A percentile compares a stretch with the other conserved stretches of the same genome.
Conservation (phyloP, 768 basidiomycete genomes). For the Hydnum rufescens region DNA sequence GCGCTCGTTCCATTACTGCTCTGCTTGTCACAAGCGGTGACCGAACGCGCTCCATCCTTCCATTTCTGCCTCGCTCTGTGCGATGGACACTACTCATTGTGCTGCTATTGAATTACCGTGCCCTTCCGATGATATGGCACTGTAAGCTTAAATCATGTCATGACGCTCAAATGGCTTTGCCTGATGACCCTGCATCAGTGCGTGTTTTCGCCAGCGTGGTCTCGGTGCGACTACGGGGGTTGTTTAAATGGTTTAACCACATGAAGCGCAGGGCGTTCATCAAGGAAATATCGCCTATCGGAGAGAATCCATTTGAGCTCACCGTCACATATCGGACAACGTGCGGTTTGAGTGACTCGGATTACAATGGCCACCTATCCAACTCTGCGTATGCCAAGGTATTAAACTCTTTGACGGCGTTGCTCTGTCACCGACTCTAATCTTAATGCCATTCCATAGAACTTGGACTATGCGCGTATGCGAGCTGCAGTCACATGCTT, state of each 20-base stretch:
- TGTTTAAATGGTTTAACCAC: conserved; percentile 3
- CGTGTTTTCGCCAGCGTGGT: background rate
- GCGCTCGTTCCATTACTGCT: background rate
- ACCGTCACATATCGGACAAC: conserved; percentile 25
- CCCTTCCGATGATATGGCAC: conserved; percentile 50
- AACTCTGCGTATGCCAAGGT: conserved; percentile 61
- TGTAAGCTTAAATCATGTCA: conserved; percentile 25
- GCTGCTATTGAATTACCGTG: conserved; percentile 37
- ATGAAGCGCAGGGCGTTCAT: conserved; percentile 1
- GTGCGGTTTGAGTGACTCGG: conserved; percentile 48
- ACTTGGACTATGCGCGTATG: conserved; percentile 23
- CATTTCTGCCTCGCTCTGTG: conserved; percentile 11
- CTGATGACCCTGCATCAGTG: background rate
- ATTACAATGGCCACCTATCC: conserved; percentile 55
- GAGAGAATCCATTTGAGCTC: conserved; percentile 34
- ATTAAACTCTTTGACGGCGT: too few relatives aligned
- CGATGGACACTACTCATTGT: conserved; percentile 30
- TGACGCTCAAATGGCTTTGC: background rate
- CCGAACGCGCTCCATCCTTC: conserved; percentile 3
- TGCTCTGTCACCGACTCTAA: background rate
- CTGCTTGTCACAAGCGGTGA: background rate
- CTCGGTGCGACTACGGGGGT: background rate
- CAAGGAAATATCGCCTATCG: conserved; percentile 26
- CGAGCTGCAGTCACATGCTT: conserved; percentile 30
- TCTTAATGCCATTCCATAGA: background rate